These are phyloP conservation scores for Parietaria judaica DNA, from an alignment of 306 rosid species.

Conservation along the genomic window DNA sequence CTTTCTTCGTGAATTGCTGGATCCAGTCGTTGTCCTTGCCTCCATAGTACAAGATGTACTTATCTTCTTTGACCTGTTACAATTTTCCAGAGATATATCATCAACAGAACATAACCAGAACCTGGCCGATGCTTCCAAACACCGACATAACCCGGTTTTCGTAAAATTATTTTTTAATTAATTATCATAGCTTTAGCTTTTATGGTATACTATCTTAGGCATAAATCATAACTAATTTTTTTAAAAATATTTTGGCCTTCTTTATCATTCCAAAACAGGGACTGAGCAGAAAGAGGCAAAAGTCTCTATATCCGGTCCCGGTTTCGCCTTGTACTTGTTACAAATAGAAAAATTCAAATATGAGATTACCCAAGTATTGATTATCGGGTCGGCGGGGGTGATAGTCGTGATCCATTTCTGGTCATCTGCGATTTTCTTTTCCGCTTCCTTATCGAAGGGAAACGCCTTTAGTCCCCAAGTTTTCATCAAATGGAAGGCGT, in stretches of 20 bases:
- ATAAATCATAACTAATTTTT: no score
- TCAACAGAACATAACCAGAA: no score
- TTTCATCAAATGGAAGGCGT: slow-evolving; percentile 46
- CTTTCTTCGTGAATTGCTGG: slow-evolving; percentile 43
- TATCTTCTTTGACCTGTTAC: slow-evolving; percentile 40
- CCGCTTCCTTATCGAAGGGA: slow-evolving; percentile 18
- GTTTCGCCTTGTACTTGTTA: background rate
- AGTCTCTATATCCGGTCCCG: background rate
- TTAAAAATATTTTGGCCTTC: no score
- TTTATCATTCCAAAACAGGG: no score
- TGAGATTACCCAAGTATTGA: slow-evolving; percentile 21
- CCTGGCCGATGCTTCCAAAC: no score
- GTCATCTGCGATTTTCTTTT: slow-evolving; percentile 1
- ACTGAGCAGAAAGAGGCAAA: background rate
- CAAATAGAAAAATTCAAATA: no score
- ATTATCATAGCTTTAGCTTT: background rate
- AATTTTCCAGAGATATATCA: background rate
- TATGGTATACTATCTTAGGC: no score
- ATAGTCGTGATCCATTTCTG: slow-evolving; percentile 22
- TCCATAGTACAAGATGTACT: slow-evolving; percentile 53
- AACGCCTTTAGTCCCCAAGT: slow-evolving; percentile 38
- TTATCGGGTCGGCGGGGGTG: slow-evolving; percentile 2
- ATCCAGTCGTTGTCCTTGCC: slow-evolving; percentile 49
- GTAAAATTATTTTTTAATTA: background rate
- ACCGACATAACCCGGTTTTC: no score